Evolutionary conservation across 139 green algal species (phyloP).

Genomic region (Tetraselmis striata): DNA sequence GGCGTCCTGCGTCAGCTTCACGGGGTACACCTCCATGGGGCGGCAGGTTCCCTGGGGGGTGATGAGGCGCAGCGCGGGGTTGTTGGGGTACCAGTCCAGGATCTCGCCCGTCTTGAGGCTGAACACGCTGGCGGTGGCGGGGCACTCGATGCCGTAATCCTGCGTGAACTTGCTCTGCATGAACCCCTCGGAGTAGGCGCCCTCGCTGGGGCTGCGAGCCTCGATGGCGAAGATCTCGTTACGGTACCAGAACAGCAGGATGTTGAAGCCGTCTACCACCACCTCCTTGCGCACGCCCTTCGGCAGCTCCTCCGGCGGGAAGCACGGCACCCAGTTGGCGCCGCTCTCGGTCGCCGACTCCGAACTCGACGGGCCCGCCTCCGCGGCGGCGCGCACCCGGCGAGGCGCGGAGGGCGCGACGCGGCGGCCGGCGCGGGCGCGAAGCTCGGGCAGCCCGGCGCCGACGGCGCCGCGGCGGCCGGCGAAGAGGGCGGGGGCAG

Average conservation of each 20-base stretch:
- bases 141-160: constrained; percentile 88
- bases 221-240: constrained; percentile 92
- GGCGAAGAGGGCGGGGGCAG: neutral
- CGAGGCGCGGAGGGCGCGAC: neutral
- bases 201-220: constrained; percentile 80
- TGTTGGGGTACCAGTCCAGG: constrained; percentile 86
- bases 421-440: no score
- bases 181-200: constrained; percentile 94
- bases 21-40: constrained; percentile 61
- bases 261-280: constrained; percentile 58
- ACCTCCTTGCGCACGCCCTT: constrained; percentile 85
- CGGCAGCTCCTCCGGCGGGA: constrained; percentile 71
- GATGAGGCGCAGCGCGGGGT: constrained; percentile 73
- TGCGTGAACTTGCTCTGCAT: constrained; percentile 90
- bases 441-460: neutral
- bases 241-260: constrained; percentile 98
- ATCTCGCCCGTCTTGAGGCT: constrained; percentile 87
- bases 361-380: no score
- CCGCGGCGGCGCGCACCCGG: neutral
- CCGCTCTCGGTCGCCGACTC: neutral
- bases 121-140: constrained; percentile 79
- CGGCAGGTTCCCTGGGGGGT: constrained; percentile 68
- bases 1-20: constrained; percentile 65
- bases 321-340: constrained; percentile 58
- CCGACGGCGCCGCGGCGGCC: no score